Base-by-base conservation (phyloP, 148 eudicot genomes). In the Drosera capensis region DNA sequence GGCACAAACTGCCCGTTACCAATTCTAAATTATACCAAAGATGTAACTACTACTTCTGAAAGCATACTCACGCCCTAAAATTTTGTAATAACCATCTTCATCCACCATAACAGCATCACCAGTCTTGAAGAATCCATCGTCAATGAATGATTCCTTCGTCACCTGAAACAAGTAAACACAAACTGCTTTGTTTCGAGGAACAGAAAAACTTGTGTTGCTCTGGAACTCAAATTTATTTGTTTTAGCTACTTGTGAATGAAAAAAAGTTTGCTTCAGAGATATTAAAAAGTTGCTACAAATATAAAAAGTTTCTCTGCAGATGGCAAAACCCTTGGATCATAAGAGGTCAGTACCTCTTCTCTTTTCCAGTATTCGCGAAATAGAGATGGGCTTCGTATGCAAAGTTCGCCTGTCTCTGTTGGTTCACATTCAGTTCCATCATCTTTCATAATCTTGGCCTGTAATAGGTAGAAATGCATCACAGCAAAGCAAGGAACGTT, bases 311-410 rank as follows among this genome's bases (percentile, higher is more conserved):
- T 43, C 35, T 52, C 31, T 23, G 48, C 14, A 46, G 23, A 30
- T 30, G 20, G 26, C 29, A 25, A 36, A 6, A 24, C 45, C 22
- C 26, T 20, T n/a, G 47, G 21, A 12, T 14, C n/a, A 49, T 39
- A 13, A 21, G 5, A 20, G 19, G 18, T 6, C 7, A 18, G 41
- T 66, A 74, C 99, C 95, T 90, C 67, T 29, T 88, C 85, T 41
- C 73, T 77, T 60, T 85, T 90, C 99, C 99, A 90, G 56, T 90
- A 90, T 64, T 78, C 99, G 61, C 76, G 78, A 48, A 90, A 90
- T 62, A 76, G 55, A 42, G 99, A 90, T 54, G 99, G 99, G 63
- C 95, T 80, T 70, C 57, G 80, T 24, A 90, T 71, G 62, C 88
- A 81, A 54, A 90, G 99, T 69, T 90, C 99, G 34, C 99, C 99